Conservation (phyloP, 257 asterid species). For the Solanum megistacrolobum region DNA sequence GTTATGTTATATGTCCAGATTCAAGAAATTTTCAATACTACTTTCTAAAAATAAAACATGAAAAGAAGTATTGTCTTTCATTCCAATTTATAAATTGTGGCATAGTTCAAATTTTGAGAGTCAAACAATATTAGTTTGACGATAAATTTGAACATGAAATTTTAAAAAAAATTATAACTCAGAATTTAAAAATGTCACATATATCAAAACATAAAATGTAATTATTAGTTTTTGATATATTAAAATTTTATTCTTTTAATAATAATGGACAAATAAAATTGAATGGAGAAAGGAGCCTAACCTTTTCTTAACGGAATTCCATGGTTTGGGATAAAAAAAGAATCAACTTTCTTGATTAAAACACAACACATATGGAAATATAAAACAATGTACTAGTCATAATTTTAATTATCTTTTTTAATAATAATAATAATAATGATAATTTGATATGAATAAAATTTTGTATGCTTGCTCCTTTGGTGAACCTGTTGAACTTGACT, state of each 20-base stretch:
- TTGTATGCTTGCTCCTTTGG: background rate
- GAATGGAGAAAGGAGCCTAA: fast-evolving
- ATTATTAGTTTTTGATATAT: too few species aligned
- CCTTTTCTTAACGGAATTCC: constrained; percentile 6
- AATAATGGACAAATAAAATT: background rate
- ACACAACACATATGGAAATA: background rate
- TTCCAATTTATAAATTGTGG: too few species aligned
- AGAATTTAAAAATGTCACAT: too few species aligned
- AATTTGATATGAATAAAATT: background rate
- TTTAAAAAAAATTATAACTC: too few species aligned
- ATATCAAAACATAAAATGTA: too few species aligned
- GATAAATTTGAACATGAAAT: background rate
- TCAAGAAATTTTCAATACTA: too few species aligned
- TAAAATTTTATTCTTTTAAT: too few species aligned
- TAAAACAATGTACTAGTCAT: background rate
- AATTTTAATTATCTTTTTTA: background rate
- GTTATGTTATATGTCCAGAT: too few species aligned
- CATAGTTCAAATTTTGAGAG: too few species aligned
- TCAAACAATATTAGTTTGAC: too few species aligned
- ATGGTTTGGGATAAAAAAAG: constrained; percentile 9
- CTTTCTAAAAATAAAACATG: too few species aligned
- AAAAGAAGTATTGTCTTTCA: too few species aligned
- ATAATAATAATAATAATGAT: background rate
- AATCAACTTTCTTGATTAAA: background rate
- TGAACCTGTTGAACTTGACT: background rate